These are phyloP conservation scores for Melastoma candidum DNA, from an alignment of 441 rosid genomes.

Conservation along the genomic window DNA sequence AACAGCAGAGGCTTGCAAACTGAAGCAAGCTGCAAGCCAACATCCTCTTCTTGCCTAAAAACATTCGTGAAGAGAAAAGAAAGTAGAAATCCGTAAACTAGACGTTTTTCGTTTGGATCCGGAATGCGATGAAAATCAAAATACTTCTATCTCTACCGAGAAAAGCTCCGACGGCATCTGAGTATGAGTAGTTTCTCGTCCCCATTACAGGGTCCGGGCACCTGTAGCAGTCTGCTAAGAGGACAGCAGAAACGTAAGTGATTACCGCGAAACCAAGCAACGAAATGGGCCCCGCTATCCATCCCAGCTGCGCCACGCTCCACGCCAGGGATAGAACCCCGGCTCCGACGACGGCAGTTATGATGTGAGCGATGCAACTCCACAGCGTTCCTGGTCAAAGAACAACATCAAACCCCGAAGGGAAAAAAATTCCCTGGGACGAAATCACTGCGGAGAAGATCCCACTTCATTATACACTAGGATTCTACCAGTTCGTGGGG, in stretches of 20 bases:
- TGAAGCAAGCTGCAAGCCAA: constrained; percentile 12
- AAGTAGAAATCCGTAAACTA: neutral
- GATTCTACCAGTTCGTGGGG: constrained; percentile 3
- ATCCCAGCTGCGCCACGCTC: constrained; percentile 14
- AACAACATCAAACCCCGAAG: neutral
- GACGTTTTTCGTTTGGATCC: neutral
- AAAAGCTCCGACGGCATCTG: constrained; percentile 7
- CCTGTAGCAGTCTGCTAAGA: constrained; percentile 12
- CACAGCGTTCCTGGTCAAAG: constrained; percentile 8
- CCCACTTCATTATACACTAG: neutral
- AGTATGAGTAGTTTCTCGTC: constrained; percentile 9
- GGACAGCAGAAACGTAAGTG: constrained; percentile 10
- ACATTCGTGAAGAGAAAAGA: neutral
- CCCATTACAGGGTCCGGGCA: constrained; percentile 6
- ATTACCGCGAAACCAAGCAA: constrained; percentile 10
- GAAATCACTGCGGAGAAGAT: too few relatives aligned
- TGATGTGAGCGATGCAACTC: constrained; percentile 11
- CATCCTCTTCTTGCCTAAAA: constrained; percentile 9
- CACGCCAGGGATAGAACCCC: constrained; percentile 17
- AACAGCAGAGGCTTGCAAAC: constrained; percentile 11
- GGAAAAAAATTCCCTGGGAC: neutral
- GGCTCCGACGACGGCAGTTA: constrained; percentile 9
- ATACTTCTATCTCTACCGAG: neutral
- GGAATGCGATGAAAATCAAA: neutral
- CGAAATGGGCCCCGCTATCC: constrained; percentile 12